A percentile compares a stretch with the other conserved stretches of the same genome.
Evolutionary conservation across 257 asterid species (phyloP).

Genomic region (Scutellaria baicalensis): DNA sequence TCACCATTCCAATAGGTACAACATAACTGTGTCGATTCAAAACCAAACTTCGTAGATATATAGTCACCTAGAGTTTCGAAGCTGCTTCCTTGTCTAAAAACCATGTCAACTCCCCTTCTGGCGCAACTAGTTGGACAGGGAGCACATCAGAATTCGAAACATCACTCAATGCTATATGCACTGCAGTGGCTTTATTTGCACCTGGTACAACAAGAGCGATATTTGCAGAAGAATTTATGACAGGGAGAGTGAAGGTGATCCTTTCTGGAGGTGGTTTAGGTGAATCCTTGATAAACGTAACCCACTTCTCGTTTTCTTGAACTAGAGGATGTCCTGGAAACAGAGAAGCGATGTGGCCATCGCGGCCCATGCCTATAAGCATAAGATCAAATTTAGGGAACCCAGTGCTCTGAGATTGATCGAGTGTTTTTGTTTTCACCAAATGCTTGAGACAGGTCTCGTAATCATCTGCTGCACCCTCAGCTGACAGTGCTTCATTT

Average conservation of each 20-base stretch:
- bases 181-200: slow-evolving; percentile 61
- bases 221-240: slow-evolving; percentile 69
- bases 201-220: slow-evolving; percentile 82
- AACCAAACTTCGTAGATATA: background rate
- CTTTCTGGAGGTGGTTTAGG: slow-evolving; percentile 95
- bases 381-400: slow-evolving; percentile 85
- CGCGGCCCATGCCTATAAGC: slow-evolving; percentile 97
- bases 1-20: no score
- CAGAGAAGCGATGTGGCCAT: slow-evolving; percentile 89
- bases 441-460: slow-evolving; percentile 75
- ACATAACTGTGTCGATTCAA: background rate
- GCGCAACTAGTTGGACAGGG: slow-evolving; percentile 75
- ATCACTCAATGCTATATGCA: slow-evolving; percentile 43
- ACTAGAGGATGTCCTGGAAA: slow-evolving; percentile 83
- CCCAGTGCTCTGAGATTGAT: slow-evolving; percentile 41
- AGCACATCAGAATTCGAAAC: slow-evolving; percentile 41
- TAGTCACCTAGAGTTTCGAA: slow-evolving; percentile 51
- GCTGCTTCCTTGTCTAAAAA: slow-evolving; percentile 88
- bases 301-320: slow-evolving; percentile 74
- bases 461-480: slow-evolving; percentile 92
- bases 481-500: slow-evolving; percentile 78
- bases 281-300: slow-evolving; percentile 71
- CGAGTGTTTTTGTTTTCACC: slow-evolving; percentile 41
- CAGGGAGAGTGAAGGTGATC: slow-evolving; percentile 86
- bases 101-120: slow-evolving; percentile 80